These are phyloP conservation scores for Beauveria scarabaeidicola DNA, from an alignment of 2,329 filamentous ascomycete genomes.

Conservation along the genomic window DNA sequence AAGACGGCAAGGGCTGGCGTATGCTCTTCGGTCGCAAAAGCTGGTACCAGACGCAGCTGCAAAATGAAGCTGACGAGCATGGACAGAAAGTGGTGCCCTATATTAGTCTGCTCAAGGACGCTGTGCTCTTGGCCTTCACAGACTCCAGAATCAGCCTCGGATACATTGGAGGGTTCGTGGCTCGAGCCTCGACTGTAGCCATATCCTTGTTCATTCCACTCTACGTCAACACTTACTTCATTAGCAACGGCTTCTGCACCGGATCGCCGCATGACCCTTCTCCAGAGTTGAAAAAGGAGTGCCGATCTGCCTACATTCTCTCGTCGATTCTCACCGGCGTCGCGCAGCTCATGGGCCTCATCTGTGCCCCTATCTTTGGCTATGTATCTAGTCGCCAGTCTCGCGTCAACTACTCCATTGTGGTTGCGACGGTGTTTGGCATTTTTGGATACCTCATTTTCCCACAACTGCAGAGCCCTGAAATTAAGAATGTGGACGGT, in stretches of 20 bases:
- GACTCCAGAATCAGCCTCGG: conserved; percentile 75
- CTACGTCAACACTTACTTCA: conserved; percentile 86
- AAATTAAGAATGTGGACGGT: conserved; percentile 55
- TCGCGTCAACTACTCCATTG: conserved; percentile 63
- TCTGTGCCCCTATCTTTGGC: conserved; percentile 81
- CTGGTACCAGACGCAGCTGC: conserved; percentile 16
- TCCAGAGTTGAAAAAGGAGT: conserved; percentile 74
- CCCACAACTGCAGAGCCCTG: conserved; percentile 67
- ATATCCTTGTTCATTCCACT: conserved; percentile 93
- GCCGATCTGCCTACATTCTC: conserved; percentile 77
- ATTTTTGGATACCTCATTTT: conserved; percentile 71
- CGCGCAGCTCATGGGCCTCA: conserved; percentile 75
- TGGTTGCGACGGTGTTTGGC: conserved; percentile 63
- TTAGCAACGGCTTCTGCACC: conserved; percentile 69
- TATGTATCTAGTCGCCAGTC: conserved; percentile 65
- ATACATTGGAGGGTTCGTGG: conserved; percentile 91
- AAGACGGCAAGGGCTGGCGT: conserved; percentile 67
- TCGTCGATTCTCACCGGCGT: conserved; percentile 82
- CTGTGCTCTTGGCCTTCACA: conserved; percentile 61
- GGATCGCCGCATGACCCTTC: conserved; percentile 54
- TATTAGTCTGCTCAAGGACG: conserved; percentile 50
- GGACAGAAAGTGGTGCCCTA: conserved; percentile 43
- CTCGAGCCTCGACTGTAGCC: conserved; percentile 85
- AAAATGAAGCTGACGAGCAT: conserved; percentile 14
- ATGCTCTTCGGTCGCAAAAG: conserved; percentile 40